Evolutionary conservation across 73 alveolate genomes (phyloP).

Genomic region (Paramecium tetraurelia): DNA sequence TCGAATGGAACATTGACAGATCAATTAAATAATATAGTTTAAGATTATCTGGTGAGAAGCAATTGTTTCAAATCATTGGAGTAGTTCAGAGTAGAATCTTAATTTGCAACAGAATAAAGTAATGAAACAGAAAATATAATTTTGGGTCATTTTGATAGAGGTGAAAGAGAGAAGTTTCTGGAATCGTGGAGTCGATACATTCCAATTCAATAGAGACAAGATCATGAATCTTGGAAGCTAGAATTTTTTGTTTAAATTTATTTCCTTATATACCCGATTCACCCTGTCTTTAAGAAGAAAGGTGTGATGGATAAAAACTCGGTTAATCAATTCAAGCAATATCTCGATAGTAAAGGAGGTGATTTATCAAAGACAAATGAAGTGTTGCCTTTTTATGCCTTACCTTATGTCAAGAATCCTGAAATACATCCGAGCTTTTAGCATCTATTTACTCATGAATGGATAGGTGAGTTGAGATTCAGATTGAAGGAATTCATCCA

Average conservation of each 20-base stretch:
- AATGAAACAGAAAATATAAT: neutral
- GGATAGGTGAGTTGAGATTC: conserved; percentile 84
- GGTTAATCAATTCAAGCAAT: conserved; percentile 87
- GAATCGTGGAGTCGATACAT: conserved; percentile 89
- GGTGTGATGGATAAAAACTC: conserved; percentile 76
- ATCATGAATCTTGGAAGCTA: conserved; percentile 80
- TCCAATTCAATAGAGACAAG: conserved; percentile 82
- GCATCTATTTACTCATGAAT: conserved; percentile 84
- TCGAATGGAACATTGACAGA: neutral
- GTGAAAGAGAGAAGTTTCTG: conserved; percentile 88
- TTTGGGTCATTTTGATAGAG: conserved; percentile 75
- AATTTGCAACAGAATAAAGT: neutral
- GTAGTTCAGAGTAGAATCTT: conserved; percentile 69
- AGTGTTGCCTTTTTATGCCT: conserved; percentile 91
- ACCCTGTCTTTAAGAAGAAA: conserved; percentile 72
- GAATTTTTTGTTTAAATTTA: conserved; percentile 90
- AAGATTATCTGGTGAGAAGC: conserved; percentile 87
- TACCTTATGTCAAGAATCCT: conserved; percentile 95
- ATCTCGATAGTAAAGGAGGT: conserved; percentile 77
- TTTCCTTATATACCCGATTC: conserved; percentile 93
- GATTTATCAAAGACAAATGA: conserved; percentile 94
- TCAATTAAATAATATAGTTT: conserved; percentile 58
- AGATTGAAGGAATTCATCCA: conserved; percentile 71
- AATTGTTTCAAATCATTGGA: conserved; percentile 88
- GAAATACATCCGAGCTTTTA: conserved; percentile 81